Percentiles rank a stretch among this genome's conserved stretches.
Evolutionary conservation across 202 grass and related monocot species (phyloP).

Genomic region (Dendrocalamus latiflorus): DNA sequence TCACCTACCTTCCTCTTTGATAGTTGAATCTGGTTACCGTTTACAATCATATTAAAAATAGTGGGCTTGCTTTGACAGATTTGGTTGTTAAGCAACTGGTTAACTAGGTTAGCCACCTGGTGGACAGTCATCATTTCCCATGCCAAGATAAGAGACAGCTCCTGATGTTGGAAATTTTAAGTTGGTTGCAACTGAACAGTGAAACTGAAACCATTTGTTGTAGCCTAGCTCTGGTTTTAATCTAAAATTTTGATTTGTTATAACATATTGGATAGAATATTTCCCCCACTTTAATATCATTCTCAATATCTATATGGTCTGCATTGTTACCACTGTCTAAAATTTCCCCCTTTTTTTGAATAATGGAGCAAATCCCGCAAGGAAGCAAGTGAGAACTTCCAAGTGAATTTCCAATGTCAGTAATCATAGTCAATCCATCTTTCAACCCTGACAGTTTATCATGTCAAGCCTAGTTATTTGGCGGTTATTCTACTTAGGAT

Average conservation of each 20-base stretch:
- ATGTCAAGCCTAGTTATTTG: not conserved
- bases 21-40: slow-evolving; percentile 19
- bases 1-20: not conserved
- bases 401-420: not conserved
- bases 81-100: slow-evolving; percentile 6
- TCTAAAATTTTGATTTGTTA: not conserved
- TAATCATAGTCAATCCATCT: not conserved
- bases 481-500: not conserved
- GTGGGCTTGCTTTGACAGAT: not conserved
- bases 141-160: slow-evolving; percentile 5
- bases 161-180: not conserved
- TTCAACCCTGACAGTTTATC: not conserved
- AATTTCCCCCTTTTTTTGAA: not conserved
- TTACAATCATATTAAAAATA: not conserved
- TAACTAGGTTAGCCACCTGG: slow-evolving; percentile 6
- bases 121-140: slow-evolving; percentile 6
- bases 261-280: not conserved
- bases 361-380: not conserved
- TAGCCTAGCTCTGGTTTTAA: not conserved
- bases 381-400: not conserved
- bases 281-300: not conserved
- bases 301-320: not conserved
- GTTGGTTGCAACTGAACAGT: not conserved
- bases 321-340: not conserved
- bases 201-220: not conserved